These are phyloP conservation scores for Crepidotus variabilis DNA, from an alignment of 768 basidiomycete genomes.

Conservation along the genomic window DNA sequence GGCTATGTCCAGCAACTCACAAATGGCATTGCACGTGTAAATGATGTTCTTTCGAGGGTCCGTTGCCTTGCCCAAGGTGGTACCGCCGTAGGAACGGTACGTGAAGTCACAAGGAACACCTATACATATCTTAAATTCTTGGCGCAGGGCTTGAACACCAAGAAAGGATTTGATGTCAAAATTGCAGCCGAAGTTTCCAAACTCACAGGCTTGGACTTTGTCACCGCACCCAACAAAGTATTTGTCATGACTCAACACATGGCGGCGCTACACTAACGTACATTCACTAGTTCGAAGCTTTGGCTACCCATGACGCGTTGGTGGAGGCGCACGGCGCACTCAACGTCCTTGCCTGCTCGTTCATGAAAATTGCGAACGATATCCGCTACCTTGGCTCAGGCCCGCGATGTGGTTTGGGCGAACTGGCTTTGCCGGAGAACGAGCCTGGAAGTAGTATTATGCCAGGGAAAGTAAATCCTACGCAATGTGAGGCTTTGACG, in stretches of 20 bases:
- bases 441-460: slow-evolving; percentile 99
- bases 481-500: slow-evolving; percentile 97
- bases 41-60: slow-evolving; percentile 78
- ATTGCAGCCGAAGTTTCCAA: slow-evolving; percentile 90
- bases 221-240: slow-evolving; percentile 98
- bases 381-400: slow-evolving; percentile 97
- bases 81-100: slow-evolving; percentile 95
- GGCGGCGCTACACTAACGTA: neutral
- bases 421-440: slow-evolving; percentile 93
- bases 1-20: slow-evolving; percentile 95
- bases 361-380: slow-evolving; percentile 99
- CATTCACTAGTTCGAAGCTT: slow-evolving; percentile 80
- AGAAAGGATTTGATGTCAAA: slow-evolving; percentile 93
- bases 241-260: slow-evolving; percentile 6
- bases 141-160: slow-evolving; percentile 89
- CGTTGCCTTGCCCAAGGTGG: slow-evolving; percentile 94
- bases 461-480: slow-evolving; percentile 99
- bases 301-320: slow-evolving; percentile 96
- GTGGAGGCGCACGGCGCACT: slow-evolving; percentile 97
- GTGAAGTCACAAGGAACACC: slow-evolving; percentile 21
- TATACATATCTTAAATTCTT: slow-evolving; percentile 7
- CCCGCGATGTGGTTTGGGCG: slow-evolving; percentile 95
- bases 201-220: slow-evolving; percentile 85
- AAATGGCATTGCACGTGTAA: slow-evolving; percentile 84
- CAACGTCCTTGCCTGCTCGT: slow-evolving; percentile 91